A percentile compares a stretch with the other conserved stretches of the same genome.
Evolutionary conservation across 352 stramenopile genomes (phyloP).

Genomic region (Pythium rishiriense): DNA sequence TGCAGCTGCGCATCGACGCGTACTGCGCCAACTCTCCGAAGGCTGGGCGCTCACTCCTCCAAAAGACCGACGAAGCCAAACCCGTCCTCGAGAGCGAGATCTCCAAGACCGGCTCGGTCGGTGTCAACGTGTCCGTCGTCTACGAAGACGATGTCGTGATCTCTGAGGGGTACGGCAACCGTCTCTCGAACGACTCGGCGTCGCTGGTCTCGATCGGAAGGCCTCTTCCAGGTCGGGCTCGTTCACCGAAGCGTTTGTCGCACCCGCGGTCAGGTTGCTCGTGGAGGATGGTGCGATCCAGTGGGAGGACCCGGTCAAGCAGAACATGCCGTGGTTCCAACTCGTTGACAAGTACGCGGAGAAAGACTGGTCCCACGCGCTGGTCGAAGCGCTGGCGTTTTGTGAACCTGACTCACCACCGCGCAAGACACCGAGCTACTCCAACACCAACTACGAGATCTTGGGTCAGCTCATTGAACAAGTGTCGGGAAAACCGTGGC

Average conservation of each 20-base stretch:
- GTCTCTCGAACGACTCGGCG: constrained; percentile 32
- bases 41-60: constrained; percentile 32
- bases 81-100: constrained; percentile 45
- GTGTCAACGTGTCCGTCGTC: constrained; percentile 46
- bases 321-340: constrained; percentile 49
- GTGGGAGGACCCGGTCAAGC: constrained; percentile 58
- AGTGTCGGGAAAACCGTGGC: too few species aligned
- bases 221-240: constrained; percentile 73
- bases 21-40: constrained; percentile 42
- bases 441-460: too few species aligned
- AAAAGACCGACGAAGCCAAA: constrained; percentile 44
- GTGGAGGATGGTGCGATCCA: constrained; percentile 55
- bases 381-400: too few species aligned
- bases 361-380: too few species aligned
- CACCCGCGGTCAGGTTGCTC: constrained; percentile 28
- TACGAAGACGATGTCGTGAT: constrained; percentile 42
- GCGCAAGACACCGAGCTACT: too few species aligned
- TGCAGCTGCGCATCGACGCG: constrained; percentile 17
- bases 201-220: constrained; percentile 37
- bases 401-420: too few species aligned
- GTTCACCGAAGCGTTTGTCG: constrained; percentile 64
- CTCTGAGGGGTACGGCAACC: constrained; percentile 8
- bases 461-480: too few species aligned
- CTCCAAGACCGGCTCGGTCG: constrained; percentile 33
- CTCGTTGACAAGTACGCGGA: constrained; percentile 66